Evolutionary conservation across 1,284 basidiomycete species (phyloP), one percentile per base, ranked within the genome.

Genomic region (Apiotrichum mycotoxinovorans): DNA sequence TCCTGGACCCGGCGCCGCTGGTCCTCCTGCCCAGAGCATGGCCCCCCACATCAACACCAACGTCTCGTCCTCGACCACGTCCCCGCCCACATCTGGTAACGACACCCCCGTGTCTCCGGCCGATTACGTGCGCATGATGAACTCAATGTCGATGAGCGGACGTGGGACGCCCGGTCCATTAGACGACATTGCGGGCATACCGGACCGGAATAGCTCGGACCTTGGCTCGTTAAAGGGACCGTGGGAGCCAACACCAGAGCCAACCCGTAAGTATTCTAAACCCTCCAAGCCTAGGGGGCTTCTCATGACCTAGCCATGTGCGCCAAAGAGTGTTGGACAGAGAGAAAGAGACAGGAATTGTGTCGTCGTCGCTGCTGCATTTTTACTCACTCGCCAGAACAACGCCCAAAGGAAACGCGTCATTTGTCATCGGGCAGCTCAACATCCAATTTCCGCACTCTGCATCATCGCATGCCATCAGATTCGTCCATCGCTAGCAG

Each of bases 401-500:
- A 26, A 15, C 23, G 42, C 12, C 25, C 42, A 14, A 15, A 12
- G 4, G 27, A 26, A 1, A 12, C 17, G 23, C 49, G 60, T 18
- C 53, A 61, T 50, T 46, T 47, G 45, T 59, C 57, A 7, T 44
- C 53, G 4, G 23, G 58, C 17, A 63, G 66, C 52, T 11, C 48
- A 22, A 42, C 49, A 50, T 56, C 45, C 25, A 25, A 34, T 4
- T 20, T 42, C 12, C 50, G 42, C n/a, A 22, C 40, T 10, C 20
- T 61, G 49, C 75, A 77, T 59, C 56, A 66, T 27, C 65, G 75
- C 12, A 72, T 72, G 64, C 64, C 67, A 12, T 75, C 73, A 1
- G 75, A 76, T 46, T 71, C 74, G 23, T 75, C 72, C 3, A 63
- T 78, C 2, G 51, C 69, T 0, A 74, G 73, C 52, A 74, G 69